A percentile compares a stretch with the other conserved stretches of the same genome.
Evolutionary conservation across 176 grass and related monocot species (phyloP).

Genomic region (Thinopyrum elongatum): DNA sequence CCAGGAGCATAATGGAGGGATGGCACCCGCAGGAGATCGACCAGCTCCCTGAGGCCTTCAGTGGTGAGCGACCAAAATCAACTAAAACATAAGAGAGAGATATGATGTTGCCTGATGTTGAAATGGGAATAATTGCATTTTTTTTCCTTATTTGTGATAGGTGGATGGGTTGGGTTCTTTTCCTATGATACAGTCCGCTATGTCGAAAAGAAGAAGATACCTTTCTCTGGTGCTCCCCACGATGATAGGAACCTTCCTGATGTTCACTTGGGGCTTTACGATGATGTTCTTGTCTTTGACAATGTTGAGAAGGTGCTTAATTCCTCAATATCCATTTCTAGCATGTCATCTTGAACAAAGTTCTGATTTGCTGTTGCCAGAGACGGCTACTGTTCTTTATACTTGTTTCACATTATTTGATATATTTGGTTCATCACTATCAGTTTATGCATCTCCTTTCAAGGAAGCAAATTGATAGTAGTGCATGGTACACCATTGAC

Average conservation of each 20-base stretch:
- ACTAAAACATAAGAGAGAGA: background rate
- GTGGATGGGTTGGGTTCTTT: conserved; percentile 90
- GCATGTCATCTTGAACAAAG: background rate
- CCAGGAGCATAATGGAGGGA: conserved; percentile 65
- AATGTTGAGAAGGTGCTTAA: conserved; percentile 82
- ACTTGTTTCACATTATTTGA: background rate
- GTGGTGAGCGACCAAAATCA: conserved; percentile 26
- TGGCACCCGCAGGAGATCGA: conserved; percentile 67
- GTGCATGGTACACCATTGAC: background rate
- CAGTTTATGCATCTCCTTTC: background rate
- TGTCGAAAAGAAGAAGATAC: conserved; percentile 87
- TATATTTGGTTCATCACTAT: background rate
- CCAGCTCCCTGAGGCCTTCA: conserved; percentile 53
- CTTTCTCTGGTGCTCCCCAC: conserved; percentile 59
- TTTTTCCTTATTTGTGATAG: conserved; percentile 28
- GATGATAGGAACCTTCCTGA: conserved; percentile 80
- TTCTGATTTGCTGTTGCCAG: background rate
- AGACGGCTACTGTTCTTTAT: background rate
- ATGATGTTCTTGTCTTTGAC: conserved; percentile 82
- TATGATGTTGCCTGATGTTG: background rate
- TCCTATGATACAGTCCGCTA: conserved; percentile 83
- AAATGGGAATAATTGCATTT: conserved; percentile 6
- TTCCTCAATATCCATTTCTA: background rate
- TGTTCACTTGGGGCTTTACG: conserved; percentile 80
- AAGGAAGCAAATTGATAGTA: background rate